Conservation (phyloP, 2,329 filamentous ascomycete species). For the Aspergillus niger region DNA sequence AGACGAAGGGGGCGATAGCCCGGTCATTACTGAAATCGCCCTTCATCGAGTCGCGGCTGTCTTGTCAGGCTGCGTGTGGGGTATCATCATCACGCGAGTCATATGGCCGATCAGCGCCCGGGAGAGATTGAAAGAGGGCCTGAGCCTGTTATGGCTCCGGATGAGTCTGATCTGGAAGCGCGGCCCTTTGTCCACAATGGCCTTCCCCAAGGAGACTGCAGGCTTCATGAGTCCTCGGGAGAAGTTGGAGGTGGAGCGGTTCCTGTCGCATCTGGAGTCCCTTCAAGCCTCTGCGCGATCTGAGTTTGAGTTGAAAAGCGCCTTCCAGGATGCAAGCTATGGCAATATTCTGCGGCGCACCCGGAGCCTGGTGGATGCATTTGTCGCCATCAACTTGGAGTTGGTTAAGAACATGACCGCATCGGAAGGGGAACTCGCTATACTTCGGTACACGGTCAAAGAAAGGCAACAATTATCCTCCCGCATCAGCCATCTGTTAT, state of each 20-base stretch:
- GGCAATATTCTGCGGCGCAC: slow-evolving; percentile 76
- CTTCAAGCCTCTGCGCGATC: slow-evolving; percentile 72
- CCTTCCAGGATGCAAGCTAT: slow-evolving; percentile 76
- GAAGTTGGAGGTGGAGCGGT: slow-evolving; percentile 82
- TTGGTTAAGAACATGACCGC: slow-evolving; percentile 76
- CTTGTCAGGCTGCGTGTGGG: slow-evolving; percentile 85
- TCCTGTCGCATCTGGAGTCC: slow-evolving; percentile 70
- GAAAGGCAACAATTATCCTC: slow-evolving; percentile 82
- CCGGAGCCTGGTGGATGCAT: slow-evolving; percentile 82
- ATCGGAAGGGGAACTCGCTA: slow-evolving; percentile 76
- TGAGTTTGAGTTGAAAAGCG: slow-evolving; percentile 85
- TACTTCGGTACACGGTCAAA: slow-evolving; percentile 74
- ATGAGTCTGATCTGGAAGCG: slow-evolving; percentile 97
- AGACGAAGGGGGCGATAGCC: slow-evolving; percentile 81
- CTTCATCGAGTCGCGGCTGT: slow-evolving; percentile 86
- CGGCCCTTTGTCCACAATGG: slow-evolving; percentile 76
- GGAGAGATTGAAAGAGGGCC: slow-evolving; percentile 81
- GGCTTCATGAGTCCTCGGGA: slow-evolving; percentile 87
- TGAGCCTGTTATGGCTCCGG: slow-evolving; percentile 88
- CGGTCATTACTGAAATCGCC: slow-evolving; percentile 84
- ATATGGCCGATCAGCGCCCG: slow-evolving; percentile 94
- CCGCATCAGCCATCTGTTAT: slow-evolving; percentile 84
- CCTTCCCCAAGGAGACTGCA: slow-evolving; percentile 57
- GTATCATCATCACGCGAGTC: slow-evolving; percentile 81
- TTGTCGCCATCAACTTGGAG: slow-evolving; percentile 94